Evolutionary conservation across 2,329 filamentous ascomycete species (phyloP).

Genomic region (Aspergillus costaricaensis): DNA sequence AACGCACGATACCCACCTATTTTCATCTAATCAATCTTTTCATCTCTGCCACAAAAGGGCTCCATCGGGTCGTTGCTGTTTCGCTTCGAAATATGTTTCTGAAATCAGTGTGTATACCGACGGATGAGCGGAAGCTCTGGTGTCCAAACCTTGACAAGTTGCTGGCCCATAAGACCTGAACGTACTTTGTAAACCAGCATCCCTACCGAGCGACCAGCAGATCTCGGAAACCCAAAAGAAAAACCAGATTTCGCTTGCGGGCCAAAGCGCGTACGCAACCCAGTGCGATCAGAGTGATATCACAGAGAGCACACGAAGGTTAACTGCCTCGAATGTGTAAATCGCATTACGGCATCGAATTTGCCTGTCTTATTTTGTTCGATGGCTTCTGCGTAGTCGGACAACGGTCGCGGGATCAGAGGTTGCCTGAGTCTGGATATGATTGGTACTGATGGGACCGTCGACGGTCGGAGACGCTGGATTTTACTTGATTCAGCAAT

Average conservation of each 20-base stretch:
- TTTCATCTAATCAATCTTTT: slow-evolving; percentile 30
- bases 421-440: neutral
- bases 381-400: neutral
- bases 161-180: neutral
- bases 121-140: neutral
- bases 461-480: slow-evolving; percentile 3
- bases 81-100: neutral
- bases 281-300: slow-evolving; percentile 5
- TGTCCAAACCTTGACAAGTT: neutral
- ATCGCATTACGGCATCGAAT: neutral
- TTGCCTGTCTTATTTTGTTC: neutral
- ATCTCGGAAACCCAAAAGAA: neutral
- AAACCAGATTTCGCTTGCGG: slow-evolving; percentile 2
- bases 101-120: neutral
- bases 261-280: slow-evolving; percentile 5
- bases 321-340: neutral
- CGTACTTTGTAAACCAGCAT: neutral
- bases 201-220: neutral
- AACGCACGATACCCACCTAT: slow-evolving; percentile 23
- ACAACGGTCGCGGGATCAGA: neutral
- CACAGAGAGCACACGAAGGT: neutral
- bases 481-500: slow-evolving; percentile 5
- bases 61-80: neutral
- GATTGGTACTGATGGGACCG: neutral
- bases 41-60: slow-evolving; percentile 13